Percentiles rank a stretch among this genome's conserved stretches.
Conservation (phyloP, 2,329 filamentous ascomycete species). For the Fonsecaea monophora region DNA sequence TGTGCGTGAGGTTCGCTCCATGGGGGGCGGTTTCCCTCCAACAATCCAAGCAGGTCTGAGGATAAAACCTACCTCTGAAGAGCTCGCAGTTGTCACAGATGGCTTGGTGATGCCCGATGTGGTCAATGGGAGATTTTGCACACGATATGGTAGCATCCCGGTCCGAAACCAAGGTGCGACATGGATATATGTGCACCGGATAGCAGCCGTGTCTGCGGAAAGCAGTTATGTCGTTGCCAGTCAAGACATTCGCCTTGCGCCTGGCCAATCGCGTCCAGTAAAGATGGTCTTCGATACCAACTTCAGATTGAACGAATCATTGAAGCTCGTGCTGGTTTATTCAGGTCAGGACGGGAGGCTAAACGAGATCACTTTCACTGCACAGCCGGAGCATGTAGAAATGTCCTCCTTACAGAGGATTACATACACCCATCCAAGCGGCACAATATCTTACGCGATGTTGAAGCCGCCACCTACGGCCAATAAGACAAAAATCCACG, state of each 20-base stretch:
- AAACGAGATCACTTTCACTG: conserved; percentile 32
- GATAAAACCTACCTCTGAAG: conserved; percentile 41
- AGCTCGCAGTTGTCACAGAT: conserved; percentile 44
- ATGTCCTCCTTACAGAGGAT: conserved; percentile 58
- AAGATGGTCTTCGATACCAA: conserved; percentile 21
- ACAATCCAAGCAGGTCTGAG: conserved; percentile 52
- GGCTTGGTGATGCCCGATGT: conserved; percentile 59
- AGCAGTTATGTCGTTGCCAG: conserved; percentile 14
- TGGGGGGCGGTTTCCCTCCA: conserved; percentile 60
- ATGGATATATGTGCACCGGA: conserved; percentile 27
- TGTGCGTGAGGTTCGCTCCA: conserved; percentile 62
- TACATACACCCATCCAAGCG: conserved; percentile 61
- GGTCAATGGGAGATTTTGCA: conserved; percentile 56
- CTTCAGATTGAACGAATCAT: conserved; percentile 6
- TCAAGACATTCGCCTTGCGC: conserved; percentile 27
- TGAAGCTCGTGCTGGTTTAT: conserved; percentile 25
- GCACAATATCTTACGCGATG: conserved; percentile 64
- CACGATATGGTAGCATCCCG: conserved; percentile 46
- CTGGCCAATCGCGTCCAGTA: conserved; percentile 47
- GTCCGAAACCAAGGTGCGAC: conserved; percentile 29
- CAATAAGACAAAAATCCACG: conserved; percentile 39
- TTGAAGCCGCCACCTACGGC: conserved; percentile 60
- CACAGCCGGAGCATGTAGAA: conserved; percentile 36
- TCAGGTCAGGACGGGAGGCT: background rate
- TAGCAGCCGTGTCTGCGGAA: conserved; percentile 1